Evolutionary conservation across 2,329 filamentous ascomycete genomes (phyloP).

Genomic region (Alternaria sp.): DNA sequence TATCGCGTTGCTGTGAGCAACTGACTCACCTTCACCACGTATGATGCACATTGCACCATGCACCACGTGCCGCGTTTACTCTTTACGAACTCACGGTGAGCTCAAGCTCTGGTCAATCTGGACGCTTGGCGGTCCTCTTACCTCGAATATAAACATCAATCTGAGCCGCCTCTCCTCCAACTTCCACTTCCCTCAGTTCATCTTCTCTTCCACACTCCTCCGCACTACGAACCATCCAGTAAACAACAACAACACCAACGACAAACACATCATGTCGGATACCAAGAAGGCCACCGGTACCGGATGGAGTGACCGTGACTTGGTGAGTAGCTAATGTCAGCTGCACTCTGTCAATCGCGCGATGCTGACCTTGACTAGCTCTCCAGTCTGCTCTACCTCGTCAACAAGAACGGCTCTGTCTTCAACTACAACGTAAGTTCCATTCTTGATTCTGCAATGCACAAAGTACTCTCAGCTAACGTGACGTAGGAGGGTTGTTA

Average conservation of each 20-base stretch:
- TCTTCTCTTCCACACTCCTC: not conserved
- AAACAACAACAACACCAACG: not conserved
- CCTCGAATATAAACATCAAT: not conserved
- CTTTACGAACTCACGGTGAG: not conserved
- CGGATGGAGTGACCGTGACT: not conserved
- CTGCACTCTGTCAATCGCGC: not conserved
- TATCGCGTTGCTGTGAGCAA: not conserved
- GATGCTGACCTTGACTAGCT: conserved; percentile 19
- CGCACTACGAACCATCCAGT: not conserved
- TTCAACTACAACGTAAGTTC: conserved; percentile 21
- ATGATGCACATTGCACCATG: not conserved
- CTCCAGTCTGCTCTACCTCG: conserved; percentile 13
- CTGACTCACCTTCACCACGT: not conserved
- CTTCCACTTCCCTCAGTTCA: conserved; percentile 26
- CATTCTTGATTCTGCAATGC: not conserved
- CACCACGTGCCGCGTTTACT: not conserved
- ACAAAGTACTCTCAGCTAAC: not conserved
- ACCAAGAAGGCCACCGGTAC: not conserved
- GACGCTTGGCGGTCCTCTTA: not conserved
- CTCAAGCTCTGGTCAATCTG: not conserved
- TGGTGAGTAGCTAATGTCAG: not conserved
- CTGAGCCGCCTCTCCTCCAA: not conserved
- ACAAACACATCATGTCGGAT: not conserved
- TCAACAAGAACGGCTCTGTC: conserved; percentile 10
- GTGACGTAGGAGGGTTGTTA: conserved; percentile 21